Evolutionary conservation across 495 filamentous ascomycete species (phyloP), one percentile per base, ranked within the genome.

Genomic region (Penicillium dipodomyicola): DNA sequence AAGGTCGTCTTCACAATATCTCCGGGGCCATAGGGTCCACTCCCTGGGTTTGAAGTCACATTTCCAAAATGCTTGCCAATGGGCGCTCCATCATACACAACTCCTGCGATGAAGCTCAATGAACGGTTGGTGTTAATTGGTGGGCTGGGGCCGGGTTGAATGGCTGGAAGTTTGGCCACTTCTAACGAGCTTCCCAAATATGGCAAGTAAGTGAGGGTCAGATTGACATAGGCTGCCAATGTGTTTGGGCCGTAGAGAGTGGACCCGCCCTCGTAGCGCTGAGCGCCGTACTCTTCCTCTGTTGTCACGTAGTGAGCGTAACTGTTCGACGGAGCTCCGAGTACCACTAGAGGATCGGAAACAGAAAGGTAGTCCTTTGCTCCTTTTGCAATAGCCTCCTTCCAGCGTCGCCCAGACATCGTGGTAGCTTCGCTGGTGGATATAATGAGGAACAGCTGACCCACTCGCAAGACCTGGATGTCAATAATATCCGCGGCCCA

Each of bases 261-360:
- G 25, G 90, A 95, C 15, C 91, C 94, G 48, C 94, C 94, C 74
- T 98, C 94, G 72, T 97, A 97, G 47, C 94, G 85, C 71, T 98
- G 94, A 52, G 92, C 82, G 15, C 71, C 70, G 67, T 97, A 98
- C 66, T 98, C 94, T 68, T 97, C 91, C 63, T 91, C 84, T 0
- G 94, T 98, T 10, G 90, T 74, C 71, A 96, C 95, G 70, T 98
- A 98, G 68, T 98, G 94, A 14, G 94, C 91, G 69, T 98, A 98
- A 63, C 82, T 91, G 72, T 98, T 98, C 9, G 92, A 90, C 5
- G 93, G 94, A 1, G 90, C 91, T n/a, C 94, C 94, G 14, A 98
- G 77, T 22, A 97, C 90, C 10, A 95, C 88, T 17, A 90, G 72
- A 2, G 91, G 91, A 1, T 81, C 67, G 60, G 67, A 44, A 66